phyloP scores from a whole-genome alignment of 176 grass and related monocot species.

The Neostapfia colusana region DNA sequence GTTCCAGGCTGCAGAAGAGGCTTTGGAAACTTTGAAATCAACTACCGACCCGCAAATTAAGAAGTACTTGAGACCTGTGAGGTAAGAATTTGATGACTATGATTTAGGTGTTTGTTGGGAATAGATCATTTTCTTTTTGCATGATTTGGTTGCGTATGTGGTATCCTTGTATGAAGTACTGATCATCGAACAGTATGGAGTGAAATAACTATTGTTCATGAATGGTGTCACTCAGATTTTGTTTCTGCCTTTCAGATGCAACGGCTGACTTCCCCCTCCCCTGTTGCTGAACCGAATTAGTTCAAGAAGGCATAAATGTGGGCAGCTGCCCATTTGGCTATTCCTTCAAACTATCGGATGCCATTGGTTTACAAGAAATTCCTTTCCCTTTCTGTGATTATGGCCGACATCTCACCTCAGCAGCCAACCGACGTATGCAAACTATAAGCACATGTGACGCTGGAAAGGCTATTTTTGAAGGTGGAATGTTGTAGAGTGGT shows the following conservation, averaged over 20 bases:
- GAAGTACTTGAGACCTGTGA: slow-evolving; percentile 53
- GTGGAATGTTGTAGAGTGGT: background rate
- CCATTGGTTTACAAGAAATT: slow-evolving; percentile 21
- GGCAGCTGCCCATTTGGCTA: background rate
- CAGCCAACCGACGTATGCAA: no score
- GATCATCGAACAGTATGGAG: background rate
- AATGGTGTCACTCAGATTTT: background rate
- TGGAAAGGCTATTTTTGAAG: background rate
- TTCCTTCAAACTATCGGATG: slow-evolving; percentile 22
- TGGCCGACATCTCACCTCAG: slow-evolving; percentile 11
- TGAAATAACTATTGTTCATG: no score
- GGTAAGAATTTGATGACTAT: slow-evolving; percentile 39
- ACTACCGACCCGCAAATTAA: slow-evolving; percentile 51
- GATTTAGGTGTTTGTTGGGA: background rate
- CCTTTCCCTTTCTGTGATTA: background rate
- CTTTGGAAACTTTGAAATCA: slow-evolving; percentile 51
- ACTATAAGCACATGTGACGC: no score
- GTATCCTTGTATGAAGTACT: background rate
- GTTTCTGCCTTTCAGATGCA: slow-evolving; percentile 45
- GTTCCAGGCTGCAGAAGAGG: slow-evolving; percentile 61
- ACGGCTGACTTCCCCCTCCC: slow-evolving; percentile 15
- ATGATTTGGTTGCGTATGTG: background rate
- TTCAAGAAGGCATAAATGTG: no score
- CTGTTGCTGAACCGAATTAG: no score
- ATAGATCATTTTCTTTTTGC: background rate